A percentile compares a stretch with the other conserved stretches of the same genome.
These are phyloP conservation scores for Rubia yunnanensis DNA, from an alignment of 257 asterid species.

Conservation along the genomic window DNA sequence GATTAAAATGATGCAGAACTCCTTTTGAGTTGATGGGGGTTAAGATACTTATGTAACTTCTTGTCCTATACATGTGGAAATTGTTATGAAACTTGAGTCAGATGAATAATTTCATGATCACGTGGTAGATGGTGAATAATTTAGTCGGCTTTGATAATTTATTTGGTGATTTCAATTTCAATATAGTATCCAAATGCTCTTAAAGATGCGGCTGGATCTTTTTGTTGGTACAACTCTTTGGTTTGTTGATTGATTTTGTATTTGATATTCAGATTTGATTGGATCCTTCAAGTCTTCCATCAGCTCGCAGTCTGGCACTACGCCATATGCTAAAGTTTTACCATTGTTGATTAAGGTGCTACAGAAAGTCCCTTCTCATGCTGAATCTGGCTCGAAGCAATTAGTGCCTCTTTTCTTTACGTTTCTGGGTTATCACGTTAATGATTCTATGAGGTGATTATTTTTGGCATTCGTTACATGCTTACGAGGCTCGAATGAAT, in stretches of 20 bases:
- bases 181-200: too few species aligned
- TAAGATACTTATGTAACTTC: neutral
- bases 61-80: neutral
- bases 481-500: neutral
- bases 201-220: too few species aligned
- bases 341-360: slow-evolving; percentile 58
- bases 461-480: slow-evolving; percentile 2
- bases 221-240: neutral
- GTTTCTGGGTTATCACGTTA: slow-evolving; percentile 62
- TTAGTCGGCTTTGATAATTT: too few species aligned
- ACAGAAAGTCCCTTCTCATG: slow-evolving; percentile 58
- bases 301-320: slow-evolving; percentile 38
- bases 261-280: slow-evolving; percentile 53
- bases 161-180: too few species aligned
- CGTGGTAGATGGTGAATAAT: too few species aligned
- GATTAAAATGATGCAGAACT: neutral
- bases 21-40: neutral
- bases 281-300: slow-evolving; percentile 41
- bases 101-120: too few species aligned
- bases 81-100: neutral
- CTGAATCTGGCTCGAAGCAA: slow-evolving; percentile 59
- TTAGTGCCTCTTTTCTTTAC: slow-evolving; percentile 69
- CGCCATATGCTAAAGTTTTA: slow-evolving; percentile 44
- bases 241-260: neutral
- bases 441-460: slow-evolving; percentile 44